Base-by-base conservation (phyloP, 169 alveolate genomes). In the Plasmodium ovale region DNA sequence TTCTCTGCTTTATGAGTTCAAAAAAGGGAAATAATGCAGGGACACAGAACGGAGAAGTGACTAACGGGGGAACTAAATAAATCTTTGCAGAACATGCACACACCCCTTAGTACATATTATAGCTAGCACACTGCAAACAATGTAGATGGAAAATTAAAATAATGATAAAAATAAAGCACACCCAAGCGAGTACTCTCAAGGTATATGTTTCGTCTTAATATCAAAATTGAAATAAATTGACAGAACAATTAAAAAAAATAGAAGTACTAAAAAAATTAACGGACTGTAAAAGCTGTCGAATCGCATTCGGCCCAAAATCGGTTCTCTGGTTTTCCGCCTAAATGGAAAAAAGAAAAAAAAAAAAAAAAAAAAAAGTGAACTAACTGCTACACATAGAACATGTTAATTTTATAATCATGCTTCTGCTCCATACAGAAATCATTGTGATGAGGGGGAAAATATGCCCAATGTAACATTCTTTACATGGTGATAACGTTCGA, bases 211-310 rank as follows among this genome's bases (percentile, higher is more conserved):
- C 54, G 58, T 23, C 47, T 27, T 54, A 16, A 72, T 27, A 27
- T 77, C 62, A 67, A 77, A 77, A 67, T 77, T 77, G 49, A 60
- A 77, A 60, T 77, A 77, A 9, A 77, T 60, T 60, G 88, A 77
- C 54, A 77, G 62, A 44, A 60, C 44, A 33, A 77, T 77, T 16
- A 77, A 77, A 35, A 77, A 77, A 9, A 77, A 77, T 14, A 77
- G 71, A n/a, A 77, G 68, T 14, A 77, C 16, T 27, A 77, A 35
- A 23, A 77, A 77, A 42, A 77, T 77, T 53, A 77, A 49, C 9
- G 88, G 88, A 27, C 88, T 60, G 39, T 54, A 77, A 77, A 77
- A 77, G 19, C 88, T 77, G 70, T 77, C 88, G 19, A 77, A 77
- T 64, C 88, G 73, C 31, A 49, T 65, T 25, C 68, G 77, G 3